Conservation (phyloP, 768 basidiomycete species). For the Mycena chlorophos region DNA sequence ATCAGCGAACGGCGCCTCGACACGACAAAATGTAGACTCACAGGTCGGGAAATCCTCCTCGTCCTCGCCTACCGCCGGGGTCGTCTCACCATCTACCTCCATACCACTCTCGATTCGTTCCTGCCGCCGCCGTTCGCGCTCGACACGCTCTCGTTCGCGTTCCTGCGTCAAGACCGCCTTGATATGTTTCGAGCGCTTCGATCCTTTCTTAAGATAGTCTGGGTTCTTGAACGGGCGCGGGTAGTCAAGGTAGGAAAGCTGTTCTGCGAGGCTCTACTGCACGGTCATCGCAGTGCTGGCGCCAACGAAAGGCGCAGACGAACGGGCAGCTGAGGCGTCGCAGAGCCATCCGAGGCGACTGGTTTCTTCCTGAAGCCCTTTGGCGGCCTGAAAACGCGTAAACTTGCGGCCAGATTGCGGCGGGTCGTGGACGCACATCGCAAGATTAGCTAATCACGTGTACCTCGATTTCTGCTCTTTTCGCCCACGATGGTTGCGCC, state of each 20-base stretch:
- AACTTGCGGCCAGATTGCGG: neutral
- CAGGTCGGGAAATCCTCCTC: conserved; percentile 71
- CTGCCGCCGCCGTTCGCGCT: conserved; percentile 57
- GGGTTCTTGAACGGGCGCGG: conserved; percentile 81
- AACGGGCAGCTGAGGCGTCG: conserved; percentile 46
- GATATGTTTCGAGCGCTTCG: conserved; percentile 72
- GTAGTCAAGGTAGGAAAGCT: conserved; percentile 67
- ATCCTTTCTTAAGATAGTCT: conserved; percentile 65
- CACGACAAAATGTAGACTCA: conserved; percentile 34
- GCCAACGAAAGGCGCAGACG: conserved; percentile 7
- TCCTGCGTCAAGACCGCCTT: conserved; percentile 79
- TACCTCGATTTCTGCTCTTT: neutral
- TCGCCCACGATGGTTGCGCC: conserved; percentile 39
- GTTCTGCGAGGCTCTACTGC: conserved; percentile 66
- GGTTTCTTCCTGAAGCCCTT: conserved; percentile 33
- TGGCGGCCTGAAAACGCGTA: conserved; percentile 12
- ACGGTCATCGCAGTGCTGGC: neutral
- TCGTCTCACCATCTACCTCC: conserved; percentile 52
- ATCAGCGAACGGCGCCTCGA: neutral
- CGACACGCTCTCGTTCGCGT: conserved; percentile 70
- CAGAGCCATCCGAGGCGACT: conserved; percentile 44
- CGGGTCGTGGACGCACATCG: neutral
- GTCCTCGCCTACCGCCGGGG: conserved; percentile 29
- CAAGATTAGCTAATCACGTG: neutral
- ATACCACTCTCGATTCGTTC: conserved; percentile 54